A percentile compares a stretch with the other conserved stretches of the same genome.
phyloP scores from a whole-genome alignment of 1,284 basidiomycete species.

The Leccinum huronense region DNA sequence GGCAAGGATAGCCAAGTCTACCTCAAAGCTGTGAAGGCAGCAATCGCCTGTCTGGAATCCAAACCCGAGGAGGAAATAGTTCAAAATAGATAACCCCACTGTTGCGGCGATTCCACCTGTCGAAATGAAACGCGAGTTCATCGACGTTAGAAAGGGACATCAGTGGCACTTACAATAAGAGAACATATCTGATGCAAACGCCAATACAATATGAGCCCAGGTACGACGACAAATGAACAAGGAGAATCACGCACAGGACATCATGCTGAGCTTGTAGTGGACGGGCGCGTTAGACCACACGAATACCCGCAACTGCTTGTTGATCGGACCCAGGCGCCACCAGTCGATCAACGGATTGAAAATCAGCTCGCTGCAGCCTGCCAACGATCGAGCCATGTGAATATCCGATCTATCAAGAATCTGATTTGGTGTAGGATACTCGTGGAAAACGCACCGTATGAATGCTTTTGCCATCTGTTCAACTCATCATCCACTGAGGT shows the following conservation, averaged over 20 bases:
- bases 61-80: slow-evolving; percentile 72
- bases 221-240: slow-evolving; percentile 1
- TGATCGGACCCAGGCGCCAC: slow-evolving; percentile 75
- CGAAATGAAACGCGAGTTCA: neutral
- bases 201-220: slow-evolving; percentile 10
- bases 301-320: slow-evolving; percentile 71
- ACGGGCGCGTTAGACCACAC: slow-evolving; percentile 73
- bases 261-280: slow-evolving; percentile 80
- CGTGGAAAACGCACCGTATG: slow-evolving; percentile 63
- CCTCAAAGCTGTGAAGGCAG: slow-evolving; percentile 71
- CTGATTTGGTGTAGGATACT: slow-evolving; percentile 21
- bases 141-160: slow-evolving; percentile 12
- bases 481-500: slow-evolving; percentile 78
- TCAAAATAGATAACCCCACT: slow-evolving; percentile 61
- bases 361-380: slow-evolving; percentile 60
- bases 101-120: slow-evolving; percentile 73
- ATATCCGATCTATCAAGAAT: neutral
- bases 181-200: slow-evolving; percentile 64
- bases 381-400: slow-evolving; percentile 22
- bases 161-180: slow-evolving; percentile 58
- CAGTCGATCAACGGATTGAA: slow-evolving; percentile 75
- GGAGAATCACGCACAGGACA: slow-evolving; percentile 61
- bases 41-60: slow-evolving; percentile 62
- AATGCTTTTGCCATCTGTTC: slow-evolving; percentile 86
- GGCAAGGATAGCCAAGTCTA: slow-evolving; percentile 72